Evolutionary conservation across 177 flowering plant genomes (phyloP).

Genomic region (Vitis hybrid): DNA sequence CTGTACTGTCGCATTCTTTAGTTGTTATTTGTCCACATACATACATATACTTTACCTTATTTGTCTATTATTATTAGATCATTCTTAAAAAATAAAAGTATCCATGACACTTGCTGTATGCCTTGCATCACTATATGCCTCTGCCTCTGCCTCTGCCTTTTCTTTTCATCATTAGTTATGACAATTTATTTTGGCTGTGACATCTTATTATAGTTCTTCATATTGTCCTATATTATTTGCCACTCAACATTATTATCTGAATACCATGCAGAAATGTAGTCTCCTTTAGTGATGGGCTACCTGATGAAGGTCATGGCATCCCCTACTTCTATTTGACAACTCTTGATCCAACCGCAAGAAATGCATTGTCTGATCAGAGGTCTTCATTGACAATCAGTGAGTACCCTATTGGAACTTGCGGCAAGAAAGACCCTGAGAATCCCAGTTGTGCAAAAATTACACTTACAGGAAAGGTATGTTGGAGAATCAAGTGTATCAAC

Average conservation of each 20-base stretch:
- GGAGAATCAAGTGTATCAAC: not conserved
- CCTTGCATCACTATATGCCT: no score
- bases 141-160: no score
- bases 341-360: conserved; percentile 88
- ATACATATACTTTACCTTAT: no score
- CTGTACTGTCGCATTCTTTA: no score
- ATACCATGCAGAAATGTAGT: conserved; percentile 80
- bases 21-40: no score
- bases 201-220: not conserved
- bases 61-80: no score
- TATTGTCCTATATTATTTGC: not conserved
- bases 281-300: conserved; percentile 90
- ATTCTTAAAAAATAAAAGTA: no score
- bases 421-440: conserved; percentile 80
- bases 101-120: no score
- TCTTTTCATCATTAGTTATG: not conserved
- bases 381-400: conserved; percentile 85
- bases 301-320: conserved; percentile 66
- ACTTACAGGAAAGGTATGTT: conserved; percentile 80
- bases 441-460: conserved; percentile 91
- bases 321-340: conserved; percentile 92
- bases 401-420: conserved; percentile 80
- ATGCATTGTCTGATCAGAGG: conserved; percentile 71
- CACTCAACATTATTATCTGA: not conserved
- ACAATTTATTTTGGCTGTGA: not conserved